Evolutionary conservation across 1,284 basidiomycete genomes (phyloP).

Genomic region (Afroboletus lepidellus): DNA sequence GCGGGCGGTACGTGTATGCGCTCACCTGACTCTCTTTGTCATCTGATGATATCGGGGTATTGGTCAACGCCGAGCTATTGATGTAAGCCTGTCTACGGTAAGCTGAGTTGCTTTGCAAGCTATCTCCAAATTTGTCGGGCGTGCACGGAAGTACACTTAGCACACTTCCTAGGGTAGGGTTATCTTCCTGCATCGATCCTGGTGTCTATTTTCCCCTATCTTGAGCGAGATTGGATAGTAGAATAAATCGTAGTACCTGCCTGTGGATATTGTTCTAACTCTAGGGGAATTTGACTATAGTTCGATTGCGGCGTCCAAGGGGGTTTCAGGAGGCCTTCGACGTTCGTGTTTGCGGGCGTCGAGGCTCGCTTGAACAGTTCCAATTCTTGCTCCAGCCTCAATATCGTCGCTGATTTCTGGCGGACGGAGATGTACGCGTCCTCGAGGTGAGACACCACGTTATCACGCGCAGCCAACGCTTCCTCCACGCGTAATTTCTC

Average conservation of each 20-base stretch:
- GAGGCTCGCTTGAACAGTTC: conserved; percentile 27
- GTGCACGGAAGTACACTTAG: conserved; percentile 13
- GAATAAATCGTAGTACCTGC: not conserved
- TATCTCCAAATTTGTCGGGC: conserved; percentile 25
- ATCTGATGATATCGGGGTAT: not conserved
- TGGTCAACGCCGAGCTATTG: conserved; percentile 6
- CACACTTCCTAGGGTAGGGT: not conserved
- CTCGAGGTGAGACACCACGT: conserved; percentile 57
- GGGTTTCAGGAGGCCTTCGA: not conserved
- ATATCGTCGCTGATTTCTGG: conserved; percentile 55
- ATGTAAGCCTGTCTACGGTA: conserved; percentile 18
- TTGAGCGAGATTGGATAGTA: not conserved
- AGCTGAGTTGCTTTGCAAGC: conserved; percentile 31
- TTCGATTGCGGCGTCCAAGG: conserved; percentile 5
- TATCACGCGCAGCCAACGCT: conserved; percentile 63
- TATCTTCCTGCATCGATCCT: not conserved
- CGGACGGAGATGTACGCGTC: conserved; percentile 60
- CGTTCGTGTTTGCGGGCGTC: conserved; percentile 22
- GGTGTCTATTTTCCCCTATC: not conserved
- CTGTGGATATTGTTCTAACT: not conserved
- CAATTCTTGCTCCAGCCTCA: conserved; percentile 46
- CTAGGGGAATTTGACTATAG: not conserved
- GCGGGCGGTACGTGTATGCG: conserved; percentile 13
- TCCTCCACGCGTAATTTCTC: conserved; percentile 57
- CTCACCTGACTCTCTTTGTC: conserved; percentile 20